phyloP scores from a whole-genome alignment of 805 yeast genomes.

The Candida sphagnicola region DNA sequence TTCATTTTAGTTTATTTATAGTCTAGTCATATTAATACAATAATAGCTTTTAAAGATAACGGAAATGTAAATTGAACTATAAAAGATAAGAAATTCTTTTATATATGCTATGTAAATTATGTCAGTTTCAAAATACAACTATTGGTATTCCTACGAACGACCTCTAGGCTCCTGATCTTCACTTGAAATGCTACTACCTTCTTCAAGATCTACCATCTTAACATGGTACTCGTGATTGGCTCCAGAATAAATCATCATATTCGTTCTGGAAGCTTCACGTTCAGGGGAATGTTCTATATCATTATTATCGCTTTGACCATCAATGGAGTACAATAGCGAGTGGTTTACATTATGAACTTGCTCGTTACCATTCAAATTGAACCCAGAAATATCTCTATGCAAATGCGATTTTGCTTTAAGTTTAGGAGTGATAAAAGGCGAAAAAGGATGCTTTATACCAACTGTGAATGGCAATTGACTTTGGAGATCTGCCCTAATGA shows the following conservation, averaged over 20 bases:
- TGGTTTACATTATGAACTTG: constrained; percentile 7
- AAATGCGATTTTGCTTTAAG: background rate
- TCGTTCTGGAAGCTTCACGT: constrained; percentile 3
- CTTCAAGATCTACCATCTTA: constrained; percentile 7
- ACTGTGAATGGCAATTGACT: constrained; percentile 12
- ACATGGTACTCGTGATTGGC: constrained; percentile 19
- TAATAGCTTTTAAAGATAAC: too few relatives aligned
- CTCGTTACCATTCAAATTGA: constrained; percentile 12
- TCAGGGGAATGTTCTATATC: background rate
- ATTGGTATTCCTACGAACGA: background rate
- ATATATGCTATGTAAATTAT: background rate
- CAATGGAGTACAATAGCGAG: background rate
- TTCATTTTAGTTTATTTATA: too few relatives aligned
- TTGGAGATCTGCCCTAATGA: constrained; percentile 2
- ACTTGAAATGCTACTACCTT: background rate
- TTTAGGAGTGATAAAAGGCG: constrained; percentile 12
- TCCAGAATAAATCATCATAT: constrained; percentile 15
- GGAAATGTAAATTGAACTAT: too few relatives aligned
- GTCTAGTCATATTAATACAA: too few relatives aligned
- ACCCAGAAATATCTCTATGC: constrained; percentile 10
- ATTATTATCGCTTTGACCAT: background rate
- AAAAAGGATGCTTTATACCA: constrained; percentile 9
- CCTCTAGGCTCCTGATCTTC: background rate
- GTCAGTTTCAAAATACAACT: background rate
- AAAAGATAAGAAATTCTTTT: too few relatives aligned